Base-by-base conservation (phyloP, 257 asterid species). In the Scutellaria baicalensis region DNA sequence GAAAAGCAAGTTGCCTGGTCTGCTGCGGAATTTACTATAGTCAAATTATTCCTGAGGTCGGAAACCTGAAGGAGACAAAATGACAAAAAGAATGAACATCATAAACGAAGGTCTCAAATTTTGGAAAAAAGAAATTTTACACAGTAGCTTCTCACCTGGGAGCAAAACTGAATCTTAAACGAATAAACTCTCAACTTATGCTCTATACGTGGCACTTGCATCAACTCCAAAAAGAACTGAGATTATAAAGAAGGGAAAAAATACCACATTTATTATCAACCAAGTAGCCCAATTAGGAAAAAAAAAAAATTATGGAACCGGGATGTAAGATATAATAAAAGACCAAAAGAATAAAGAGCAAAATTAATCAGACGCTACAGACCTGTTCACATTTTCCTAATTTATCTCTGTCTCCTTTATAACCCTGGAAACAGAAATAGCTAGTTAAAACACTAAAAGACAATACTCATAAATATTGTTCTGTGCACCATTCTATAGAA, bases 331-430 rank as follows among this genome's bases (percentile, higher is more conserved):
- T 20, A 33, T 63, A 56, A 43, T 49, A 17, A 52, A 66, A 48
- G 42, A 74, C 20, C 60, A 66, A 48, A 21, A 36, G 36, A 54
- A 59, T 23, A 45, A 45, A 18, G 75, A 55, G 59, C 48, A 21
- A 48, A 14, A 73, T 40, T 62, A 55, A 73, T 64, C 68, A 74
- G 61, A 77, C 47, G 70, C 60, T 57, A 75, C 80, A 61, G 40
- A 90, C 98, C 96, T 86, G 98, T 83, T 92, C 98, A 75, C 98
- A 92, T 81, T 81, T 88, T 74, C 98, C 98, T 78, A 92, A 77
- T 67, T 84, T 83, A 70, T 88, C 97, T 73, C 23, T 90, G 69
- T 88, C 95, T 69, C 98, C 97, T 80, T 86, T 88, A 75, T 88
- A 92, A 76, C 91, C 93, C 98, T 92, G 90, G 72, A 75, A 78